Evolutionary conservation across 805 yeast genomes (phyloP).

Genomic region (Candida easanensis): DNA sequence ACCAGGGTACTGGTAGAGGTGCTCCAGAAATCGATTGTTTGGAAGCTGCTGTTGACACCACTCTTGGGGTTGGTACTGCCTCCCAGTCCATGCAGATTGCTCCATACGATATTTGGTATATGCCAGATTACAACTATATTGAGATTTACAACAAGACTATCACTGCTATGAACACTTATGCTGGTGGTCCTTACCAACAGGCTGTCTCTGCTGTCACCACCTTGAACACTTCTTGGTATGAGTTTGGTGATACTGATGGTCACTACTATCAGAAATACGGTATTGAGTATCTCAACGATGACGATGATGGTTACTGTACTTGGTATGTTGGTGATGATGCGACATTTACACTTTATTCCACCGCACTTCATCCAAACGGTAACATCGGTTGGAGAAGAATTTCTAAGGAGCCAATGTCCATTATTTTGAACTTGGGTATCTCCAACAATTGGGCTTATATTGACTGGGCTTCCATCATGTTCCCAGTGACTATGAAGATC

Average conservation of each 20-base stretch:
- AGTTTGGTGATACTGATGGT: slow-evolving; percentile 49
- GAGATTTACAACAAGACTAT: slow-evolving; percentile 66
- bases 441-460: slow-evolving; percentile 93
- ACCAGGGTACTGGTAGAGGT: slow-evolving; percentile 84
- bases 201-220: slow-evolving; percentile 84
- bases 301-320: slow-evolving; percentile 66
- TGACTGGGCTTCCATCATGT: slow-evolving; percentile 76
- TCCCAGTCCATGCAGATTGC: slow-evolving; percentile 93
- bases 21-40: slow-evolving; percentile 93
- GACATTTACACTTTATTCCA: slow-evolving; percentile 68
- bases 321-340: slow-evolving; percentile 87
- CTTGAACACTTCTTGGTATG: slow-evolving; percentile 81
- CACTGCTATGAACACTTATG: slow-evolving; percentile 80
- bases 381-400: slow-evolving; percentile 81
- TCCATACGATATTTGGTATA: slow-evolving; percentile 92
- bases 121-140: slow-evolving; percentile 80
- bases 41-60: slow-evolving; percentile 75
- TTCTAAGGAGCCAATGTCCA: slow-evolving; percentile 90
- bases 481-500: slow-evolving; percentile 74
- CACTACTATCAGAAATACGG: slow-evolving; percentile 70
- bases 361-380: slow-evolving; percentile 86
- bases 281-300: slow-evolving; percentile 73
- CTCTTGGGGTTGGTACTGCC: slow-evolving; percentile 50
- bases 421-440: slow-evolving; percentile 82
- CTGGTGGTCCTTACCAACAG: slow-evolving; percentile 94